Conservation (phyloP, 2,329 filamentous ascomycete species). For the Alternaria sp. region DNA sequence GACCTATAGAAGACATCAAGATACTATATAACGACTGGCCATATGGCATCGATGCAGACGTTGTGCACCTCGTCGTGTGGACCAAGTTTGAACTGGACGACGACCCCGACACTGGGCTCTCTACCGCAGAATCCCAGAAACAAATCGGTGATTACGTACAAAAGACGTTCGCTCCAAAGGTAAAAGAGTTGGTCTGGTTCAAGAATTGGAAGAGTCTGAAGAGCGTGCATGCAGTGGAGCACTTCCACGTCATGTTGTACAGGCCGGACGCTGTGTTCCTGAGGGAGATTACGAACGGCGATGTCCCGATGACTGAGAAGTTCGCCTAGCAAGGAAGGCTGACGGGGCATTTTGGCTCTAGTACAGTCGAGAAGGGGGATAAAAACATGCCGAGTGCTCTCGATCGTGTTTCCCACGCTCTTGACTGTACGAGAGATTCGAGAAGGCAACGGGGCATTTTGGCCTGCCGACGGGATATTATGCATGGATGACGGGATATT, state of each 20-base stretch:
- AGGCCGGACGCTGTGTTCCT: constrained; percentile 77
- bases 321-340: constrained; percentile 8
- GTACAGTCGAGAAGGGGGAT: neutral
- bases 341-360: neutral
- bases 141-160: constrained; percentile 77
- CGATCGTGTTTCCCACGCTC: neutral
- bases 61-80: constrained; percentile 91
- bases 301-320: constrained; percentile 67
- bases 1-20: constrained; percentile 67
- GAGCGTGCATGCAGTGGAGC: constrained; percentile 86
- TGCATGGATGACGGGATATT: neutral
- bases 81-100: constrained; percentile 85
- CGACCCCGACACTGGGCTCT: constrained; percentile 70
- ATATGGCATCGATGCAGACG: constrained; percentile 80
- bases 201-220: constrained; percentile 90
- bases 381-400: neutral
- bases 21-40: constrained; percentile 94
- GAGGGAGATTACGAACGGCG: constrained; percentile 74
- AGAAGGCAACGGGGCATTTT: neutral
- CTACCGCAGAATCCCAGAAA: constrained; percentile 69
- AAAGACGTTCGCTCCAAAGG: constrained; percentile 67
- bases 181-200: constrained; percentile 75
- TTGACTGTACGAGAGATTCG: neutral
- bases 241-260: constrained; percentile 94
- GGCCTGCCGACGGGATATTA: neutral